Conservation (phyloP, 495 filamentous ascomycete species). For the Emericellopsis terricola region DNA sequence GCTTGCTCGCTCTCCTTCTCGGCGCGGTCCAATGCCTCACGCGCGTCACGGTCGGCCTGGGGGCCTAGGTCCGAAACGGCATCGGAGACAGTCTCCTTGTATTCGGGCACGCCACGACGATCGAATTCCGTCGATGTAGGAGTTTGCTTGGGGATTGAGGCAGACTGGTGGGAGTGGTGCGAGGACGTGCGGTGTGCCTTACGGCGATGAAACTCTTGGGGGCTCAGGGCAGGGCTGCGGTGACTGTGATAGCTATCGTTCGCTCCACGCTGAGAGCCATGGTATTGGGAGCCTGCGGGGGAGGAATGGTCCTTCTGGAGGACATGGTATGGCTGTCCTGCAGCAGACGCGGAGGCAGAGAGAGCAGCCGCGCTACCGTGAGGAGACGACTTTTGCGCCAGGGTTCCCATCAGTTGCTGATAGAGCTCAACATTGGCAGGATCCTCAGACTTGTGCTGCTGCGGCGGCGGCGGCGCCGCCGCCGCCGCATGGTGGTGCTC, state of each 20-base stretch:
- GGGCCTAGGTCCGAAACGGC: conserved; percentile 51
- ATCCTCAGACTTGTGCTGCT: background rate
- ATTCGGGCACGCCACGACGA: conserved; percentile 10
- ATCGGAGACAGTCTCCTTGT: conserved; percentile 50
- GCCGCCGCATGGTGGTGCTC: background rate
- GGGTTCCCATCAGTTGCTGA: background rate
- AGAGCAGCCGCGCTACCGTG: background rate
- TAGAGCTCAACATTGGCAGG: background rate
- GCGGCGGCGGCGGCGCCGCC: background rate
- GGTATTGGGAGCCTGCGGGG: conserved; percentile 1
- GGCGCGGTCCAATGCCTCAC: conserved; percentile 43
- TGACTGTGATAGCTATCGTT: background rate
- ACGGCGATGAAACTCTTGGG: background rate
- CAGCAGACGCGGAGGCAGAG: background rate
- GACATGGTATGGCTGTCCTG: background rate
- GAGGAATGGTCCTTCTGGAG: conserved; percentile 2
- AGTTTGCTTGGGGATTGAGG: background rate
- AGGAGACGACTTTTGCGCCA: conserved; percentile 1
- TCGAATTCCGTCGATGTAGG: conserved; percentile 1
- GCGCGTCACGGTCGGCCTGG: conserved; percentile 49
- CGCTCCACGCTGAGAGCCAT: background rate
- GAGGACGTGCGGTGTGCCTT: conserved; percentile 1
- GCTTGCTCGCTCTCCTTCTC: conserved; percentile 24
- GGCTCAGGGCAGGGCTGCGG: conserved; percentile 1
- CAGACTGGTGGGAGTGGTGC: conserved; percentile 1